phyloP scores from a whole-genome alignment of 768 basidiomycete genomes.

The Lactarius tabidus region DNA sequence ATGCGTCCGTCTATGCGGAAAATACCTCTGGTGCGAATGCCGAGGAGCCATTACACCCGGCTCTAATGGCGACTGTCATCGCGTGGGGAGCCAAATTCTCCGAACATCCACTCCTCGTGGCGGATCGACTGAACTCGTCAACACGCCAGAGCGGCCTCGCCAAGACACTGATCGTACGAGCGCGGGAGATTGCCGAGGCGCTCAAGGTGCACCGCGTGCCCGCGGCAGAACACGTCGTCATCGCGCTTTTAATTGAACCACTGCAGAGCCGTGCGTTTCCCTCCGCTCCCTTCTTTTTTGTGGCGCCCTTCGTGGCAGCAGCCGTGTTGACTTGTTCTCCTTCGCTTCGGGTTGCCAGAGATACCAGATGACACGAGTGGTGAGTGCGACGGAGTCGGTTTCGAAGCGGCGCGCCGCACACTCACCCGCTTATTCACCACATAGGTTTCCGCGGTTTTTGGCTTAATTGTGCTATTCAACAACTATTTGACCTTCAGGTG shows the following conservation, averaged over 20 bases:
- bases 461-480: constrained; percentile 72
- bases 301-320: neutral
- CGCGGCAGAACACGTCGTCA: constrained; percentile 75
- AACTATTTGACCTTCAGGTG: constrained; percentile 73
- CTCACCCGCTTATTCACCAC: constrained; percentile 25
- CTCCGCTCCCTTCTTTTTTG: constrained; percentile 1
- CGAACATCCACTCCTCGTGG: constrained; percentile 78
- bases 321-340: constrained; percentile 11
- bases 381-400: constrained; percentile 33
- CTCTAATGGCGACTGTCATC: constrained; percentile 79
- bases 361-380: constrained; percentile 68
- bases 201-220: constrained; percentile 83
- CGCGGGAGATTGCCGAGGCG: constrained; percentile 82
- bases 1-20: constrained; percentile 27
- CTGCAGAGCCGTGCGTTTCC: constrained; percentile 77
- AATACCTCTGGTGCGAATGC: constrained; percentile 19
- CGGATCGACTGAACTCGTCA: constrained; percentile 66
- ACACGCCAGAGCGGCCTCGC: constrained; percentile 71
- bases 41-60: constrained; percentile 56
- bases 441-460: constrained; percentile 86
- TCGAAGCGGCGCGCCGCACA: neutral
- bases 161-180: constrained; percentile 71
- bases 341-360: constrained; percentile 41
- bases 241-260: constrained; percentile 76
- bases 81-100: constrained; percentile 95